phyloP scores from a whole-genome alignment of 2,329 filamentous ascomycete species.

The Zelopaecilomyces penicillatus region DNA sequence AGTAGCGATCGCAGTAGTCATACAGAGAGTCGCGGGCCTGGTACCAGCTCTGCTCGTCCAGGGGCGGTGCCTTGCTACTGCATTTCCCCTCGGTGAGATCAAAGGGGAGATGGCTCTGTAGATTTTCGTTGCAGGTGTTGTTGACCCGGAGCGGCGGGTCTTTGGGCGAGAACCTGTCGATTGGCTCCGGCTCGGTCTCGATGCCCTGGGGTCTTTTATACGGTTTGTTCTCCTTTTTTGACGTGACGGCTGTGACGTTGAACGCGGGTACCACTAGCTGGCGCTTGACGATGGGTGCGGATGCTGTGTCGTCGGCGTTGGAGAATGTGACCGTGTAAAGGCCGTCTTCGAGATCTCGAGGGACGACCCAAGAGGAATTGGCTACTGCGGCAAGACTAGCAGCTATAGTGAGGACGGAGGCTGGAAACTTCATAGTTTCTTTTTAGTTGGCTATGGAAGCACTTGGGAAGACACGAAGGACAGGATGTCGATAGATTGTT shows the following conservation, averaged over 20 bases:
- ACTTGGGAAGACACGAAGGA: too few relatives aligned
- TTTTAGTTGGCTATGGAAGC: too few relatives aligned
- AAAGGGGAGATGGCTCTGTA: not conserved
- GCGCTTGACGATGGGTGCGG: not conserved
- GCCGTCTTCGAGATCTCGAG: conserved; percentile 4
- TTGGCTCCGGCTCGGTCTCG: not conserved
- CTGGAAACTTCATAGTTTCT: too few relatives aligned
- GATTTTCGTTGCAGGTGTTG: not conserved
- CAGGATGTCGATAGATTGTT: too few relatives aligned
- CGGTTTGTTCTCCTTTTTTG: not conserved
- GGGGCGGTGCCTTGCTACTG: not conserved
- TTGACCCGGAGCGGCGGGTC: not conserved
- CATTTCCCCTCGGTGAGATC: not conserved
- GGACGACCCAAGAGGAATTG: not conserved
- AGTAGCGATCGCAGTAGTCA: conserved; percentile 2
- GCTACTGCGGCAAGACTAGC: too few relatives aligned
- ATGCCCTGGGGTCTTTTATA: not conserved
- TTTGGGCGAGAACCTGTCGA: not conserved
- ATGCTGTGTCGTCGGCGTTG: not conserved
- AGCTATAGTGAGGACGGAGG: too few relatives aligned
- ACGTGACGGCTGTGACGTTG: too few relatives aligned
- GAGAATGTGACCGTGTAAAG: conserved; percentile 1
- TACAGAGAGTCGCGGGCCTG: not conserved
- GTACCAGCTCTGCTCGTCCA: not conserved
- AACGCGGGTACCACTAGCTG: too few relatives aligned